These are phyloP conservation scores for Aspergillus cavernicola DNA, from an alignment of 495 filamentous ascomycete genomes.

Conservation along the genomic window DNA sequence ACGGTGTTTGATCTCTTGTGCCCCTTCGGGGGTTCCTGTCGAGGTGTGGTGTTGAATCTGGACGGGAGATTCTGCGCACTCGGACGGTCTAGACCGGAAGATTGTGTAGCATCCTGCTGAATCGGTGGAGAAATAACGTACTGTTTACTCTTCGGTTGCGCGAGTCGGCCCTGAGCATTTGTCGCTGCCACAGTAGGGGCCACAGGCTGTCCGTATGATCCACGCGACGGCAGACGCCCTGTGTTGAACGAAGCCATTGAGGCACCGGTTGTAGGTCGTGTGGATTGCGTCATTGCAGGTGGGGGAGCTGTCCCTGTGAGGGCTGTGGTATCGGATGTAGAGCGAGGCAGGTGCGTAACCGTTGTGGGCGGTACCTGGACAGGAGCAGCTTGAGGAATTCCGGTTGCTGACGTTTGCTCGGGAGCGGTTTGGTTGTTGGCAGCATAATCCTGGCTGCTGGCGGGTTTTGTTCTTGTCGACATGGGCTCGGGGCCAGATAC, in stretches of 20 bases:
- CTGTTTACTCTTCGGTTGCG: conserved; percentile 74
- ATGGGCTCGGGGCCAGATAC: conserved; percentile 16
- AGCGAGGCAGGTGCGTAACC: conserved; percentile 48
- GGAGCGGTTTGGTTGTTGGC: conserved; percentile 8
- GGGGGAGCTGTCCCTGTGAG: conserved; percentile 43
- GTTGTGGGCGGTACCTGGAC: conserved; percentile 9
- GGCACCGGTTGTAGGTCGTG: conserved; percentile 75
- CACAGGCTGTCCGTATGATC: conserved; percentile 85
- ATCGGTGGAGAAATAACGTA: conserved; percentile 75
- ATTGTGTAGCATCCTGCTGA: conserved; percentile 44
- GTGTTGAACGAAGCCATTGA: conserved; percentile 70
- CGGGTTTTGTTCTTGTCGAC: conserved; percentile 18
- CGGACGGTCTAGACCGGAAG: conserved; percentile 51
- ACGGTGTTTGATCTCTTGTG: conserved; percentile 92
- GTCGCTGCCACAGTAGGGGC: conserved; percentile 84
- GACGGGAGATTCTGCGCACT: conserved; percentile 50
- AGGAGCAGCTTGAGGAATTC: conserved; percentile 11
- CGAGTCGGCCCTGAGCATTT: conserved; percentile 85
- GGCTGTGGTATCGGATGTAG: conserved; percentile 54
- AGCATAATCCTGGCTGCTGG: conserved; percentile 12
- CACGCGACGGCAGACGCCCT: conserved; percentile 67
- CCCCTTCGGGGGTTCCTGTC: conserved; percentile 55
- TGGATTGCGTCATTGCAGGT: conserved; percentile 37
- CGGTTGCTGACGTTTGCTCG: conserved; percentile 4
- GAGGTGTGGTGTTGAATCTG: conserved; percentile 42